Base-by-base conservation (phyloP, 1,284 basidiomycete species). In the Ganoderma boninense region DNA sequence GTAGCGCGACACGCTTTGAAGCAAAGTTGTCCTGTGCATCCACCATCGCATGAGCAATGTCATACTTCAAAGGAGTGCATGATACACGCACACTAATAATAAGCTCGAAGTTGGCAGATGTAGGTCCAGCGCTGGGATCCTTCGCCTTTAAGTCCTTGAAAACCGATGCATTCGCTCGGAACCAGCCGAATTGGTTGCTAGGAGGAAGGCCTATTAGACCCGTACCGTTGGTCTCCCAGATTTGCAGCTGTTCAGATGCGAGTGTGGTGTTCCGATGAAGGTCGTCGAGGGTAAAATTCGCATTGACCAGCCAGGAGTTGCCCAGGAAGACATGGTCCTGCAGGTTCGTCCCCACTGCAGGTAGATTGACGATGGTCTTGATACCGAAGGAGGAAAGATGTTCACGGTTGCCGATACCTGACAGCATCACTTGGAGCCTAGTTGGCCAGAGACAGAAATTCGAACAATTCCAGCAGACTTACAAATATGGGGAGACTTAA, bases 121-220 rank as follows among this genome's bases (percentile, higher is more conserved):
- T 72, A 1, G 78, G 79, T 0, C 84, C 84, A 14, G 82, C 75
- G 42, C 83, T 76, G 10, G 84, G 83, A 69, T 86, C 84, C 8
- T 62, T 59, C 23, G 73, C 66, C 2, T 65, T 71, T 2, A 76
- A 49, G 10, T n/a, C 26, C 8, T 64, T 38, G 67, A 84, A 79
- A 10, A 82, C 77, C 10, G 49, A 62, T 13, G 52, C 20, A 32
- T 59, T 40, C 43, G 59, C 38, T 10, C 67, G 64, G 7, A 67
- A 29, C 68, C 67, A 77, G 18, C 29, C 65, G n/a, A 75, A 61
- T 44, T 72, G 61, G 54, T 64, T 65, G 6, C 65, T 42, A 0
- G 64, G 64, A n/a, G 67, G 52, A 26, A 71, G 67, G 2, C 64
- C 67, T 6, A 68, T 61, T 3, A 57, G 64, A 11, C 71, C 71